Evolutionary conservation across 805 yeast species (phyloP), one percentile per base, ranked within the genome.

Genomic region (Nakazawaea molendinolei): DNA sequence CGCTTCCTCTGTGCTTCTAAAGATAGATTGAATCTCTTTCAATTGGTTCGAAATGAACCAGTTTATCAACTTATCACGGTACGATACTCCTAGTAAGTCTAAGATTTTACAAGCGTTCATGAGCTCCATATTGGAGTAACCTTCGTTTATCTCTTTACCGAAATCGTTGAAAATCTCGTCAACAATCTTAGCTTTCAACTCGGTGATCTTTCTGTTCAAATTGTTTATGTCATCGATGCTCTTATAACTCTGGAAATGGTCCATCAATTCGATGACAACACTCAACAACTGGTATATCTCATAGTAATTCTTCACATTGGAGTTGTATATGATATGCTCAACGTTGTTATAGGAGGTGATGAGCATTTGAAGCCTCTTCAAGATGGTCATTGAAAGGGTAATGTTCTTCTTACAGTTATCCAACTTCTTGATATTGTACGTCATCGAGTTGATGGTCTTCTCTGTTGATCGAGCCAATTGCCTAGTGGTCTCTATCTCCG

Each of bases 361-460:
- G 33, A 92, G 65, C 85, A 89, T 89, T 51, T 87, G 95, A 25
- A 92, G 64, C 43, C 95, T 71, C 49, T 90, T 85, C 46, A 90
- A 65, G 24, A 87, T 77, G 1, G 94, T 86, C 84, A 92, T 85
- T 8, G 92, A 76, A 19, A 76, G 66, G 2, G 86, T 89, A 33
- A 92, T 63, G 55, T 92, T 92, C 52, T 74, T 76, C 62, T 92
- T 92, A 23, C 89, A 79, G 34, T 73, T 74, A 56, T 92, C 97
- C 41, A 92, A 65, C 16, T 69, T 61, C 46, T 86, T 82, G 43
- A 92, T 87, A 26, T 79, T 81, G 4, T 74, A 66, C 0, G 97
- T 90, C 73, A 86, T 81, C 3, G 52, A 56, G 9, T 79, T 65
- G 38, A 87, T 85, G 3, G 76, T 68, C 4, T 56, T 42, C 41